A percentile compares a stretch with the other conserved stretches of the same genome.
phyloP scores from a whole-genome alignment of 2,329 filamentous ascomycete species.

The Pseudocercospora fijiensis region DNA sequence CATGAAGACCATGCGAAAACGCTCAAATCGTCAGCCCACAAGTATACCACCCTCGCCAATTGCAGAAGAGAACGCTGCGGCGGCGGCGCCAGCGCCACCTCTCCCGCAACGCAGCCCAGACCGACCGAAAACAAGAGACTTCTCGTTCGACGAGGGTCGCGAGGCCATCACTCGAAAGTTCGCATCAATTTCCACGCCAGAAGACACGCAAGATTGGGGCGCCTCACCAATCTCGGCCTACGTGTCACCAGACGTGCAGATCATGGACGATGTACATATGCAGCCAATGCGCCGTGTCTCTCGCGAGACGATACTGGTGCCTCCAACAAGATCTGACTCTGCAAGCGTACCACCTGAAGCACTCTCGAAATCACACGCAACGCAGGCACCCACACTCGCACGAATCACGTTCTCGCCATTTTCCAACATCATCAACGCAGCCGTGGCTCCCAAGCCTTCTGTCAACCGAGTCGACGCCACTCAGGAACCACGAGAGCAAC shows the following conservation, averaged over 20 bases:
- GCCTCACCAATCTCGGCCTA: constrained; percentile 20
- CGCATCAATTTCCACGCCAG: constrained; percentile 20
- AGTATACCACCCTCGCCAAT: constrained; percentile 23
- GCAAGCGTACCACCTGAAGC: neutral
- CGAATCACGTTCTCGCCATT: constrained; percentile 13
- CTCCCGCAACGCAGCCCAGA: constrained; percentile 26
- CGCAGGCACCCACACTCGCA: neutral
- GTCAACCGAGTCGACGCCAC: constrained; percentile 14
- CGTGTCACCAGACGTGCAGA: constrained; percentile 6
- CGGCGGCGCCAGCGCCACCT: constrained; percentile 14
- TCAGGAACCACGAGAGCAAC: neutral
- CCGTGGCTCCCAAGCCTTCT: constrained; percentile 4
- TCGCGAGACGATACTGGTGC: neutral
- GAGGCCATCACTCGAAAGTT: constrained; percentile 17
- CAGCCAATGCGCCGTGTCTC: neutral
- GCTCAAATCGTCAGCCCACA: constrained; percentile 12
- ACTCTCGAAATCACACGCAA: neutral
- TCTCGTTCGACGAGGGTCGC: constrained; percentile 16
- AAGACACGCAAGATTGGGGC: constrained; percentile 11
- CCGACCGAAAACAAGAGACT: constrained; percentile 12
- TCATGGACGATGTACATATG: neutral
- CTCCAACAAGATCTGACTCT: neutral
- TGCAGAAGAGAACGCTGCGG: constrained; percentile 20
- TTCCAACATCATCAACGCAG: constrained; percentile 16
- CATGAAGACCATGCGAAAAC: constrained; percentile 24